Percentiles rank a stretch among this genome's conserved stretches.
Conservation (phyloP, 305 asterid genomes). For the Galium porrigens region DNA sequence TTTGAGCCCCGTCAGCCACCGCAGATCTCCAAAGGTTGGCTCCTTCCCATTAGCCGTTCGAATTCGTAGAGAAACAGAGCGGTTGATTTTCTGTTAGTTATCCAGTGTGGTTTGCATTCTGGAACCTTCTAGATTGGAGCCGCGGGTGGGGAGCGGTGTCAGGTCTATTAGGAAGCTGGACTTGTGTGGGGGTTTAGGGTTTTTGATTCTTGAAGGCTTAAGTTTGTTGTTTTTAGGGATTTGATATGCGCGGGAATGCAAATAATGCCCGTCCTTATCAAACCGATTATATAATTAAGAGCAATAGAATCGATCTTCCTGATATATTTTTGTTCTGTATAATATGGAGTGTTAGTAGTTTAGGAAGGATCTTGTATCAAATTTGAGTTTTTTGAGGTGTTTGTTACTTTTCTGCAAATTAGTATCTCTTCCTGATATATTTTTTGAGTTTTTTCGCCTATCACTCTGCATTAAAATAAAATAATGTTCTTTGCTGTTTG, state of each 20-base stretch:
- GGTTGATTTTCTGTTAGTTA: background rate
- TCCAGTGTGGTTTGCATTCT: conserved; percentile 1
- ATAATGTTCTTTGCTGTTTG: conserved; percentile 18
- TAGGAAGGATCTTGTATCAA: background rate
- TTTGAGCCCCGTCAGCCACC: conserved; percentile 34
- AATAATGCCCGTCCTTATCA: background rate
- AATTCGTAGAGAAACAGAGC: background rate
- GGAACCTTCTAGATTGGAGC: conserved; percentile 13
- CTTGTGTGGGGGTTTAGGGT: conserved; percentile 17
- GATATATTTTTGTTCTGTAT: background rate
- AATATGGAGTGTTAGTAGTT: background rate
- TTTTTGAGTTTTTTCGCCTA: background rate
- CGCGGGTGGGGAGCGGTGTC: background rate
- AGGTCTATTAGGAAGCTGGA: background rate
- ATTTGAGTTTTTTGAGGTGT: background rate
- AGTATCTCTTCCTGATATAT: too few species aligned
- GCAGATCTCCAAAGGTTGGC: conserved; percentile 44
- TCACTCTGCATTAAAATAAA: conserved; percentile 9
- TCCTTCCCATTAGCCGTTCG: conserved; percentile 7
- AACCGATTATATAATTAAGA: background rate
- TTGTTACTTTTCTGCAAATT: background rate
- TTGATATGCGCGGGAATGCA: background rate
- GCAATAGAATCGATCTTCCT: background rate
- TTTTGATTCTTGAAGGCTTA: background rate
- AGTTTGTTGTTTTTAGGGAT: too few species aligned